Evolutionary conservation across 1,284 basidiomycete species (phyloP).

Genomic region (Fomitopsis palustris): DNA sequence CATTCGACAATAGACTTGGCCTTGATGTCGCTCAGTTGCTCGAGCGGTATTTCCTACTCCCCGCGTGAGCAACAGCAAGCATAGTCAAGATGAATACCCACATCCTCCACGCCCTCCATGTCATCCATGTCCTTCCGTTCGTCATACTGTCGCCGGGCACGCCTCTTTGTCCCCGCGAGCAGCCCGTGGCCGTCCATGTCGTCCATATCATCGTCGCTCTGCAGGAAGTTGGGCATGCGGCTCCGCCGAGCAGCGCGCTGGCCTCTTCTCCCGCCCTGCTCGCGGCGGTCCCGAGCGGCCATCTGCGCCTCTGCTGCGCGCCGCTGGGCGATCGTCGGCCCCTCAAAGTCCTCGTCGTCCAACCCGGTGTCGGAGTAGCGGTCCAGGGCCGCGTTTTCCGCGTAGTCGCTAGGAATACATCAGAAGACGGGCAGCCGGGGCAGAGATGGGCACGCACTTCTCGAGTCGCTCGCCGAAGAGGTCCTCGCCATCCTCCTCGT

Average conservation of each 20-base stretch:
- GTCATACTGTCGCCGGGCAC: slow-evolving; percentile 84
- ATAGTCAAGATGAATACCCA: slow-evolving; percentile 32
- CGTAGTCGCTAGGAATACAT: slow-evolving; percentile 72
- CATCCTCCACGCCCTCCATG: slow-evolving; percentile 80
- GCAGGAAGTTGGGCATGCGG: slow-evolving; percentile 82
- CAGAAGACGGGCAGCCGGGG: background rate
- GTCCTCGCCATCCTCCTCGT: slow-evolving; percentile 88
- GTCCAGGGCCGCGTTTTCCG: slow-evolving; percentile 79
- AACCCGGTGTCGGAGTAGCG: slow-evolving; percentile 85
- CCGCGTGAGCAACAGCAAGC: background rate
- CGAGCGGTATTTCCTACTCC: slow-evolving; percentile 38
- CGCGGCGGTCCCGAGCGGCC: slow-evolving; percentile 83
- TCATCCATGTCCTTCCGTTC: slow-evolving; percentile 85
- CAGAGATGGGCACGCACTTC: slow-evolving; percentile 49
- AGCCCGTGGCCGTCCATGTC: slow-evolving; percentile 38
- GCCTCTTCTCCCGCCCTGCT: slow-evolving; percentile 61
- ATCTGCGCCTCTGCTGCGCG: slow-evolving; percentile 87
- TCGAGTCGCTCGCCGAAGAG: slow-evolving; percentile 82
- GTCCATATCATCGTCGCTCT: slow-evolving; percentile 52
- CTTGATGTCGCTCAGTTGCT: slow-evolving; percentile 97
- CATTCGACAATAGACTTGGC: slow-evolving; percentile 96
- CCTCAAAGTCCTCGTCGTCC: slow-evolving; percentile 81
- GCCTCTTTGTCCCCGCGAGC: slow-evolving; percentile 67
- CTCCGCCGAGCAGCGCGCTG: slow-evolving; percentile 71
- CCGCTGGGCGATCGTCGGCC: slow-evolving; percentile 71